Percentiles rank a stretch among this genome's conserved stretches.
phyloP scores from a whole-genome alignment of 208 protist species.

The Naegleria gruberi region DNA sequence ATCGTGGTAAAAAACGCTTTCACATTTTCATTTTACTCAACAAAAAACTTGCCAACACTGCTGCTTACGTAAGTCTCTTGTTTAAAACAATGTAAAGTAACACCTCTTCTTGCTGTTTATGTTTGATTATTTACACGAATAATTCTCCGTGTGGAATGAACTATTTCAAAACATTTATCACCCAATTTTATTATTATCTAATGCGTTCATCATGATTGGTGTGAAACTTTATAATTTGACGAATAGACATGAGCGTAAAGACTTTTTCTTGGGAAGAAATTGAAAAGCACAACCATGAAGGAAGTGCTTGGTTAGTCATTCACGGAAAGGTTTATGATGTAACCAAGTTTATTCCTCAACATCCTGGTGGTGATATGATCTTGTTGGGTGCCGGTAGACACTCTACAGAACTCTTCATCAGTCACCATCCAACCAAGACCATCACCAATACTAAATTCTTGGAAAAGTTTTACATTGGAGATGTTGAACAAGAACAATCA shows the following conservation, averaged over 20 bases:
- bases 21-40: too few species aligned
- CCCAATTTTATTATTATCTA: too few species aligned
- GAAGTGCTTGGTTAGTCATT: conserved; percentile 52
- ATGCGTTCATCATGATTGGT: too few species aligned
- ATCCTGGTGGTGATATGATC: conserved; percentile 55
- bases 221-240: too few species aligned
- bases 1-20: too few species aligned
- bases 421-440: background rate
- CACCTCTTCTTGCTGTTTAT: too few species aligned
- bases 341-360: conserved; percentile 39
- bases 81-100: too few species aligned
- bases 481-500: background rate
- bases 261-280: conserved; percentile 40
- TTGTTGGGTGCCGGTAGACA: conserved; percentile 56
- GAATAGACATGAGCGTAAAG: background rate
- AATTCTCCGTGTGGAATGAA: too few species aligned
- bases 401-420: conserved; percentile 39
- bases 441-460: background rate
- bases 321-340: conserved; percentile 53
- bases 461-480: conserved; percentile 15
- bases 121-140: too few species aligned
- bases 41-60: too few species aligned
- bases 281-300: conserved; percentile 56
- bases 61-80: too few species aligned
- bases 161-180: too few species aligned